Conservation (phyloP, 352 stramenopile genomes). For the Pythium sukuiense region DNA sequence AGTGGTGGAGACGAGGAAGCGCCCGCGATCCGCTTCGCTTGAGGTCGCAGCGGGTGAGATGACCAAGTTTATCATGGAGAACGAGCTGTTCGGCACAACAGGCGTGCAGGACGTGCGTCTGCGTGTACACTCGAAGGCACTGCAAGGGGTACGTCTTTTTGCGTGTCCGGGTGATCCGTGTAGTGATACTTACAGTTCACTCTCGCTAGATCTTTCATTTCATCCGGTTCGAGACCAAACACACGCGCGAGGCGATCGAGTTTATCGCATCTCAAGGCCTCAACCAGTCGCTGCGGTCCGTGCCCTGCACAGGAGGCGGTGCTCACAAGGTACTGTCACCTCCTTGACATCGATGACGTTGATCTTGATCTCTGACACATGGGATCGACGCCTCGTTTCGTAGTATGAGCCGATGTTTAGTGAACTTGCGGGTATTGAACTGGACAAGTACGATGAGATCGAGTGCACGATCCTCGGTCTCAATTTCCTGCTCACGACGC, state of each 20-base stretch:
- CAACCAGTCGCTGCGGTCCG: slow-evolving; percentile 74
- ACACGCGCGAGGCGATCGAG: slow-evolving; percentile 73
- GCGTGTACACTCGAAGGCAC: slow-evolving; percentile 76
- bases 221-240: slow-evolving; percentile 81
- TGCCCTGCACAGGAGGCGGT: slow-evolving; percentile 81
- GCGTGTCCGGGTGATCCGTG: background rate
- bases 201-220: slow-evolving; percentile 97
- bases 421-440: slow-evolving; percentile 78
- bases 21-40: slow-evolving; percentile 69
- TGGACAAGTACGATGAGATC: slow-evolving; percentile 93
- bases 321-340: slow-evolving; percentile 68
- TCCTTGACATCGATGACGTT: background rate
- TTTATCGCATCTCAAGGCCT: slow-evolving; percentile 77
- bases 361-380: slow-evolving; percentile 11
- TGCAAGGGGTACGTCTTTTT: slow-evolving; percentile 76
- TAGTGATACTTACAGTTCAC: background rate
- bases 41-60: slow-evolving; percentile 81
- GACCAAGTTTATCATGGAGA: slow-evolving; percentile 83
- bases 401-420: slow-evolving; percentile 74
- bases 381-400: no score
- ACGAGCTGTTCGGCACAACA: slow-evolving; percentile 74
- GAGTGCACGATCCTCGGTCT: slow-evolving; percentile 96
- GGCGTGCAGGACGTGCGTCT: slow-evolving; percentile 90
- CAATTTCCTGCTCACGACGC: slow-evolving; percentile 95
- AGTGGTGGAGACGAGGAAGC: slow-evolving; percentile 41